A percentile compares a stretch with the other conserved stretches of the same genome.
These are phyloP conservation scores for Fragosphaeria purpurea DNA, from an alignment of 2,329 filamentous ascomycete species.

Conservation along the genomic window DNA sequence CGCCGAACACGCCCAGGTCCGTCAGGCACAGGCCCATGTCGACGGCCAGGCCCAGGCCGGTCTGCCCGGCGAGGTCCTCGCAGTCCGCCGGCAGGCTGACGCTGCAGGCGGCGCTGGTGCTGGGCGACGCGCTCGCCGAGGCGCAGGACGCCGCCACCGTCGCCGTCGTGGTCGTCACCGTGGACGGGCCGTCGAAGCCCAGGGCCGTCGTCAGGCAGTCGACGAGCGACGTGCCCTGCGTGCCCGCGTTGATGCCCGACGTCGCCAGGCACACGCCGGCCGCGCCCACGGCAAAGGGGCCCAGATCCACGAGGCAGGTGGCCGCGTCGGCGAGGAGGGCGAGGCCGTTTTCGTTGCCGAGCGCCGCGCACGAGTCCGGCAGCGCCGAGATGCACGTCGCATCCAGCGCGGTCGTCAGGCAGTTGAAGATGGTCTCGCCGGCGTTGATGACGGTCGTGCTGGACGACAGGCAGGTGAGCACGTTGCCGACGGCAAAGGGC, in stretches of 20 bases:
- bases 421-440: not conserved
- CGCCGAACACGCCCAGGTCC: not conserved
- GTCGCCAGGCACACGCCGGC: slow-evolving; percentile 8
- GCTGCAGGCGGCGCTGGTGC: too few species aligned
- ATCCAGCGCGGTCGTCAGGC: not conserved
- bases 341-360: not conserved
- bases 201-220: too few species aligned
- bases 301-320: slow-evolving; percentile 8
- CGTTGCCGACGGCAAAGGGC: not conserved
- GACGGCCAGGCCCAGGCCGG: too few species aligned
- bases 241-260: not conserved
- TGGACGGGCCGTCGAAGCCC: too few species aligned
- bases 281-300: slow-evolving; percentile 6
- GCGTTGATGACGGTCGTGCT: not conserved
- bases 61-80: too few species aligned
- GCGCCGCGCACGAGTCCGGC: slow-evolving; percentile 6
- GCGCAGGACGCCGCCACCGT: too few species aligned
- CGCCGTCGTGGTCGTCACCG: too few species aligned
- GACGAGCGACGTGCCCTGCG: too few species aligned
- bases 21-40: not conserved
- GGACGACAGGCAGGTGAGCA: not conserved
- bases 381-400: slow-evolving; percentile 6
- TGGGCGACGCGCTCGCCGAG: too few species aligned
- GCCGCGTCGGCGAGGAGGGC: slow-evolving; percentile 1
- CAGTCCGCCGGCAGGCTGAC: too few species aligned